These are phyloP conservation scores for Waitea zeae DNA, from an alignment of 1,284 basidiomycete genomes.

Conservation along the genomic window DNA sequence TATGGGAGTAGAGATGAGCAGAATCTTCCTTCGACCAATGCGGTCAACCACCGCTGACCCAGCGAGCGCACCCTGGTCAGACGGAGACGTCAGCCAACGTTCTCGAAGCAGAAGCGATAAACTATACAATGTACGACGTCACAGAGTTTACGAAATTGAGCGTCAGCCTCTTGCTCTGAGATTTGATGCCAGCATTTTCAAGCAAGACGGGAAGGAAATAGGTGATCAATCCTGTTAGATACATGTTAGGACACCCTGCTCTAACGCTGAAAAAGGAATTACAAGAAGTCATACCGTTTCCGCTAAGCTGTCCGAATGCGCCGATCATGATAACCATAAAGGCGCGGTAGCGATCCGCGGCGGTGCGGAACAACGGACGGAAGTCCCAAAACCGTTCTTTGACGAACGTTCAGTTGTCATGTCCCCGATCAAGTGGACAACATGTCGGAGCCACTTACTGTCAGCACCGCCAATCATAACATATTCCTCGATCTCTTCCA, in stretches of 20 bases:
- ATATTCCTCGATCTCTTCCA: slow-evolving; percentile 34
- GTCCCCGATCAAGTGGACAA: not conserved
- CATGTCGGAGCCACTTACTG: slow-evolving; percentile 15
- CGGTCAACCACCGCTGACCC: slow-evolving; percentile 25
- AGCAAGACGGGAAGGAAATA: slow-evolving; percentile 29
- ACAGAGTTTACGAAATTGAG: slow-evolving; percentile 33
- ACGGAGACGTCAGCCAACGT: too few species aligned
- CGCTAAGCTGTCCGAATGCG: slow-evolving; percentile 19
- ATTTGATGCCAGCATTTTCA: slow-evolving; percentile 24
- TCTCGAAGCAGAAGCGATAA: too few species aligned
- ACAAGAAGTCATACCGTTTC: too few species aligned
- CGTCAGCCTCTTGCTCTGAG: slow-evolving; percentile 21
- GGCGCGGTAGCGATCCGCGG: slow-evolving; percentile 26
- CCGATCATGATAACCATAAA: slow-evolving; percentile 14
- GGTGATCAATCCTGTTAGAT: slow-evolving; percentile 29
- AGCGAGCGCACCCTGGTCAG: too few species aligned
- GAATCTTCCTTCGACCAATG: slow-evolving; percentile 21
- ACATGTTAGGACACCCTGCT: too few species aligned
- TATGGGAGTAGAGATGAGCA: slow-evolving; percentile 19
- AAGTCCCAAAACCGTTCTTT: slow-evolving; percentile 43
- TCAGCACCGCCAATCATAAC: slow-evolving; percentile 24
- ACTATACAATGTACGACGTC: slow-evolving; percentile 22
- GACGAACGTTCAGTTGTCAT: not conserved
- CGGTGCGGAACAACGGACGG: slow-evolving; percentile 27
- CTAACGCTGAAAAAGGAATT: too few species aligned